These are phyloP conservation scores for Lactarius hengduanensis DNA, from an alignment of 768 basidiomycete species.

Conservation along the genomic window DNA sequence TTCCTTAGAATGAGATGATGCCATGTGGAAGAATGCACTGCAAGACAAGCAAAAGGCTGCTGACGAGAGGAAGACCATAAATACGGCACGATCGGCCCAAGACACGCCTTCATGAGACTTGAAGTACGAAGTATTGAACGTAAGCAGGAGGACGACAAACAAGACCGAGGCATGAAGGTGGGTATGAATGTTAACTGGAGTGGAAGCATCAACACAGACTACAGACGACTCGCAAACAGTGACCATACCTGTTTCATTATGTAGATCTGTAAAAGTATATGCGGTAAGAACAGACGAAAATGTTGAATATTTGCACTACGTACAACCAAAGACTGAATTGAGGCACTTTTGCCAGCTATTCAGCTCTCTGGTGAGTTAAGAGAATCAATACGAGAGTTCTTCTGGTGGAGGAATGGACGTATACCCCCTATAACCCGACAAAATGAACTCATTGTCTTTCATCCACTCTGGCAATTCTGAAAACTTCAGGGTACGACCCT, in stretches of 20 bases:
- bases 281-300: constrained; percentile 14
- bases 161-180: constrained; percentile 70
- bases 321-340: constrained; percentile 65
- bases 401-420: background rate
- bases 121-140: constrained; percentile 53
- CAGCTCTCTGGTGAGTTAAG: constrained; percentile 46
- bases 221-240: constrained; percentile 11
- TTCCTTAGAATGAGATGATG: constrained; percentile 67
- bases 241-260: constrained; percentile 70
- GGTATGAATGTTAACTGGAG: constrained; percentile 79
- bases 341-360: constrained; percentile 62
- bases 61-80: constrained; percentile 64
- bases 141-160: constrained; percentile 54
- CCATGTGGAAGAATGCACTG: constrained; percentile 73
- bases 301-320: constrained; percentile 32
- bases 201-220: constrained; percentile 24
- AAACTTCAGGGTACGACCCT: constrained; percentile 46
- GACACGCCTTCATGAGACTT: constrained; percentile 51
- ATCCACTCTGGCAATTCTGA: constrained; percentile 65
- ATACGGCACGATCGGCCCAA: constrained; percentile 58
- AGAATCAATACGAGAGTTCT: background rate
- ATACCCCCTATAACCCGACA: constrained; percentile 68
- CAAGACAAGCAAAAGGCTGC: constrained; percentile 72
- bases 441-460: constrained; percentile 71
- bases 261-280: constrained; percentile 50